Evolutionary conservation across 208 protist genomes (phyloP).

Genomic region (Trypanosoma theileri): DNA sequence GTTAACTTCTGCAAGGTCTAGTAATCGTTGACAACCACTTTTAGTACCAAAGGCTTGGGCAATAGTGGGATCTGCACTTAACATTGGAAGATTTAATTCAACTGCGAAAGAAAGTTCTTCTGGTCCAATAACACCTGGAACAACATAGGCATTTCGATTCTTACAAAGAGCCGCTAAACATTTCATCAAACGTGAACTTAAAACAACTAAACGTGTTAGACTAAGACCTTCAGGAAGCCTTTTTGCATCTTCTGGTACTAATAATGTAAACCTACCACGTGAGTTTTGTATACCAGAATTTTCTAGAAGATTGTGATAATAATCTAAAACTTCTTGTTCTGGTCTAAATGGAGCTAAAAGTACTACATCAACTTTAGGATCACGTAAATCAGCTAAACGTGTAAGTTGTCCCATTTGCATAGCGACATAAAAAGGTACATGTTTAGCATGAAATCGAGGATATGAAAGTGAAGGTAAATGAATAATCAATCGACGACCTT

Average conservation of each 20-base stretch:
- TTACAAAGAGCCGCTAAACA: slow-evolving; percentile 62
- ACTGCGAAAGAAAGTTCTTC: slow-evolving; percentile 87
- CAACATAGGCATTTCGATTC: slow-evolving; percentile 71
- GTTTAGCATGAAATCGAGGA: slow-evolving; percentile 71
- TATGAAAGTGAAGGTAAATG: slow-evolving; percentile 89
- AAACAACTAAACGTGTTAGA: slow-evolving; percentile 71
- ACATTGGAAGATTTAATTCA: slow-evolving; percentile 83
- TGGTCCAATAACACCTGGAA: slow-evolving; percentile 80
- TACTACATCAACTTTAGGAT: slow-evolving; percentile 83
- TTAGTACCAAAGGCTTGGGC: slow-evolving; percentile 86
- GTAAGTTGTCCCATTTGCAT: slow-evolving; percentile 83
- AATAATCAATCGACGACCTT: slow-evolving; percentile 60
- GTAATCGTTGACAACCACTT: slow-evolving; percentile 67
- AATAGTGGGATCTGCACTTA: slow-evolving; percentile 72
- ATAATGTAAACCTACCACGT: slow-evolving; percentile 60
- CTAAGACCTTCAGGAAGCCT: slow-evolving; percentile 71
- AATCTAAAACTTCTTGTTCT: slow-evolving; percentile 75
- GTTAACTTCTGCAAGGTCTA: slow-evolving; percentile 79
- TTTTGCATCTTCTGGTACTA: slow-evolving; percentile 79
- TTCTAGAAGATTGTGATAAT: slow-evolving; percentile 76
- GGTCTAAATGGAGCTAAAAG: slow-evolving; percentile 75
- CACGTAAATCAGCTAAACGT: slow-evolving; percentile 71
- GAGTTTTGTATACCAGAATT: slow-evolving; percentile 60
- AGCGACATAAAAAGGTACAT: slow-evolving; percentile 77
- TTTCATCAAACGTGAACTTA: slow-evolving; percentile 81